These are phyloP conservation scores for Umbilicaria muhlenbergii DNA, from an alignment of 495 filamentous ascomycete species.

Conservation along the genomic window DNA sequence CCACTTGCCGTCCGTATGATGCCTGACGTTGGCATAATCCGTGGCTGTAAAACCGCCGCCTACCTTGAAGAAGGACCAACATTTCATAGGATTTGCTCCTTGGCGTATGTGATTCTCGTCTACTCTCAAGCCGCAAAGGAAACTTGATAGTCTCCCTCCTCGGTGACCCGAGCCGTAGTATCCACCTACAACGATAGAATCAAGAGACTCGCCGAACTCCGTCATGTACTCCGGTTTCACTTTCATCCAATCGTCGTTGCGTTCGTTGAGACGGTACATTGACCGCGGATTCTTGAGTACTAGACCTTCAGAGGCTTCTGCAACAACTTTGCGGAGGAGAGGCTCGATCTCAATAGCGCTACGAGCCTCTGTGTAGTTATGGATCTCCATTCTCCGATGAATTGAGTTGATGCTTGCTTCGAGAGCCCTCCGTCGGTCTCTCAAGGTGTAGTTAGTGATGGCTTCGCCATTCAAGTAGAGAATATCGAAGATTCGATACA, in stretches of 20 bases:
- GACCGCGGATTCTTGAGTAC: slow-evolving; percentile 90
- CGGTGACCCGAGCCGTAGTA: slow-evolving; percentile 82
- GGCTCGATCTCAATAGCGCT: slow-evolving; percentile 59
- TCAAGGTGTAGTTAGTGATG: slow-evolving; percentile 67
- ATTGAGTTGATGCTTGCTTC: slow-evolving; percentile 46
- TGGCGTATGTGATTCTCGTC: slow-evolving; percentile 47
- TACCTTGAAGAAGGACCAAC: slow-evolving; percentile 88
- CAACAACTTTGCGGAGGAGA: slow-evolving; percentile 65
- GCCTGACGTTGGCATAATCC: slow-evolving; percentile 69
- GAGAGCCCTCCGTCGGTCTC: slow-evolving; percentile 66
- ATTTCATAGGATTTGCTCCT: slow-evolving; percentile 50
- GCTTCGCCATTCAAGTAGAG: slow-evolving; percentile 69
- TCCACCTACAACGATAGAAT: slow-evolving; percentile 77
- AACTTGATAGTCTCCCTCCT: slow-evolving; percentile 70
- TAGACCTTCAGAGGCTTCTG: slow-evolving; percentile 76
- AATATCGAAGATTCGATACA: slow-evolving; percentile 82
- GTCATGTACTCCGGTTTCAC: slow-evolving; percentile 98
- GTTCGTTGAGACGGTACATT: slow-evolving; percentile 71
- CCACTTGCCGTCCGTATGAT: slow-evolving; percentile 87
- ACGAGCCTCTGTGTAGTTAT: slow-evolving; percentile 51
- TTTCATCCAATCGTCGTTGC: slow-evolving; percentile 97
- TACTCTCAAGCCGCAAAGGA: slow-evolving; percentile 71
- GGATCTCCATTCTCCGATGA: slow-evolving; percentile 68
- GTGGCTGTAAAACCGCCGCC: slow-evolving; percentile 78
- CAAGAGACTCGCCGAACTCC: slow-evolving; percentile 86